Conservation (phyloP, 1,284 basidiomycete species). For the Dichomitus squalens region DNA sequence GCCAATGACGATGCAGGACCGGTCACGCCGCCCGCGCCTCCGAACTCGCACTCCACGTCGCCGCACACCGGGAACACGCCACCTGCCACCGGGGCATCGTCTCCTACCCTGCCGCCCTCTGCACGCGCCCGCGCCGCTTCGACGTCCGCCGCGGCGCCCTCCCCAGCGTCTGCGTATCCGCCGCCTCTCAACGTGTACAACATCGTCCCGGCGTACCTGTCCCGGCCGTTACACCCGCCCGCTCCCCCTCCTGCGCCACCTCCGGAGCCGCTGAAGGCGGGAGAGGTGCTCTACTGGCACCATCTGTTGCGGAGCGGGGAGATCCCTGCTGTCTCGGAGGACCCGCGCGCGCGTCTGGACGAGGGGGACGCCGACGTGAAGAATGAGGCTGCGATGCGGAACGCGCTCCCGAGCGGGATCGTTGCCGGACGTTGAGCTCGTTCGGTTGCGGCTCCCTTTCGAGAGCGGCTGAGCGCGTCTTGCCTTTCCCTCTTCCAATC, state of each 20-base stretch:
- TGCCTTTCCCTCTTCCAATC: background rate
- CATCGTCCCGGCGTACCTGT: constrained; percentile 8
- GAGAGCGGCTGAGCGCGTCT: background rate
- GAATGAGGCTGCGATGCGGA: background rate
- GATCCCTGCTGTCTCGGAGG: constrained; percentile 65
- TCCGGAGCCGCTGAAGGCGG: constrained; percentile 47
- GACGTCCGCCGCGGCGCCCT: constrained; percentile 27
- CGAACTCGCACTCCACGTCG: constrained; percentile 14
- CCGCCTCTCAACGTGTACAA: background rate
- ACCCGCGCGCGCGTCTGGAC: constrained; percentile 39
- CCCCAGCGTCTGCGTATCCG: constrained; percentile 19
- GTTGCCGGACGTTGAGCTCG: constrained; percentile 13
- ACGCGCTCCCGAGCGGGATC: constrained; percentile 11
- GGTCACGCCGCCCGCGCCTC: constrained; percentile 39
- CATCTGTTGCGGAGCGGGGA: constrained; percentile 76
- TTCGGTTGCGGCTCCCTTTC: background rate
- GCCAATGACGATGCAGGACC: constrained; percentile 8
- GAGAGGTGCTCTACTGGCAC: constrained; percentile 80
- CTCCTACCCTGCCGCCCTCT: constrained; percentile 10
- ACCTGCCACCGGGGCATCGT: constrained; percentile 24
- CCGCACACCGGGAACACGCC: constrained; percentile 37
- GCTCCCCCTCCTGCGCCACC: constrained; percentile 6
- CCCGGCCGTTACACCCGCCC: constrained; percentile 17
- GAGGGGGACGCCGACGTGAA: background rate
- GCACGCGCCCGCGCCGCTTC: constrained; percentile 21